Evolutionary conservation across 2,329 filamentous ascomycete genomes (phyloP).

Genomic region (Tympanopsis confertula): DNA sequence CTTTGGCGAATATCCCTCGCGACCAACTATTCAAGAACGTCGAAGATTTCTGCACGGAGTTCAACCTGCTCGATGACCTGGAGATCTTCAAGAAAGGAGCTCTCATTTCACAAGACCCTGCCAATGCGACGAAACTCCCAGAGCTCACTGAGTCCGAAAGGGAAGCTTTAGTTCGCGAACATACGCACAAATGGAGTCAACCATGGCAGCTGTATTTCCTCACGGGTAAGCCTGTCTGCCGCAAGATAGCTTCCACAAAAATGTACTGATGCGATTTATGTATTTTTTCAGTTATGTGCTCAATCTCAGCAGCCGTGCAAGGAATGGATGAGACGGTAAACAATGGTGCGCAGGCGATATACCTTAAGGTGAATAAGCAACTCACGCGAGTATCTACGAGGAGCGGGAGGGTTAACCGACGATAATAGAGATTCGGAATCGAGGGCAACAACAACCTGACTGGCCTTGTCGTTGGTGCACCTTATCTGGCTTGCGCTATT

Average conservation of each 20-base stretch:
- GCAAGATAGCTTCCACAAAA: no score
- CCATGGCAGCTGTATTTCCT: constrained; percentile 34
- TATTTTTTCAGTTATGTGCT: no score
- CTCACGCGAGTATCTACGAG: no score
- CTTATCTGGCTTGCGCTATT: constrained; percentile 26
- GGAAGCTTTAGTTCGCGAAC: constrained; percentile 25
- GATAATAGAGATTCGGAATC: no score
- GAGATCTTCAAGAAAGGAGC: not conserved
- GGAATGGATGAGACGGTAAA: not conserved
- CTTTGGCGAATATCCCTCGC: not conserved
- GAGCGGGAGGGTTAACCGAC: no score
- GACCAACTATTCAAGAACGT: not conserved
- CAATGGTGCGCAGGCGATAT: not conserved
- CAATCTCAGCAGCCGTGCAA: not conserved
- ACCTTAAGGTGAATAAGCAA: no score
- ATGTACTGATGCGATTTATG: no score
- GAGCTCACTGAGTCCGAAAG: constrained; percentile 31
- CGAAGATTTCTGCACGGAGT: constrained; percentile 13
- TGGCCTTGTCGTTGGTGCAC: constrained; percentile 4
- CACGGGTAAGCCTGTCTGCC: no score
- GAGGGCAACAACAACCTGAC: not conserved
- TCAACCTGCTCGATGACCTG: constrained; percentile 22
- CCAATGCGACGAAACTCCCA: constrained; percentile 30
- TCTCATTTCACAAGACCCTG: not conserved
- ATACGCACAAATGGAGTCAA: constrained; percentile 35